Conservation (phyloP, 1,284 basidiomycete genomes). For the Trametes hirsuta region DNA sequence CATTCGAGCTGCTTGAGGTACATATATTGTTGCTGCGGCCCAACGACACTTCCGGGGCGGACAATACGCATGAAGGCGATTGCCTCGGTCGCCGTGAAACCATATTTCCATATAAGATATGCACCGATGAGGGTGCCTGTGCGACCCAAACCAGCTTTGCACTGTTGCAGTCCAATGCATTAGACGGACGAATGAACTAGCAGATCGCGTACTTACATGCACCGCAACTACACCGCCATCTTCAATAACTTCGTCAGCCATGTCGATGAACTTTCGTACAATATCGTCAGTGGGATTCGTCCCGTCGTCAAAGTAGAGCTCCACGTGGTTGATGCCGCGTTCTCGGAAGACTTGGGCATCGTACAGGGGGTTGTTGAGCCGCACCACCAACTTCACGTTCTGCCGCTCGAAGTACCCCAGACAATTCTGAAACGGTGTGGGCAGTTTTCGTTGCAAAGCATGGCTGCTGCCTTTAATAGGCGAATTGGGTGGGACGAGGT, state of each 20-base stretch:
- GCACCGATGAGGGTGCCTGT: slow-evolving; percentile 97
- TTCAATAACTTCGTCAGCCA: slow-evolving; percentile 80
- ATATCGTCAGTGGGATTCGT: slow-evolving; percentile 96
- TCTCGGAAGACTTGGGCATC: slow-evolving; percentile 85
- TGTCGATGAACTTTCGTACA: slow-evolving; percentile 86
- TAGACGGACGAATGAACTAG: slow-evolving; percentile 22
- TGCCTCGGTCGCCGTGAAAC: slow-evolving; percentile 97
- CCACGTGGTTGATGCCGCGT: slow-evolving; percentile 87
- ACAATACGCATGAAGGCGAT: slow-evolving; percentile 99
- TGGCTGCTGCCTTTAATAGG: slow-evolving; percentile 37
- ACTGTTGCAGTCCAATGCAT: slow-evolving; percentile 49
- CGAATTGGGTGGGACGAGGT: slow-evolving; percentile 37
- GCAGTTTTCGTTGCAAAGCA: slow-evolving; percentile 76
- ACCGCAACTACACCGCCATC: slow-evolving; percentile 85
- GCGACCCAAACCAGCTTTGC: slow-evolving; percentile 91
- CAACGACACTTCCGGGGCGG: slow-evolving; percentile 94
- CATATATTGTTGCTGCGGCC: slow-evolving; percentile 94
- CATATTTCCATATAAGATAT: slow-evolving; percentile 98
- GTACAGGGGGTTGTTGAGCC: slow-evolving; percentile 95
- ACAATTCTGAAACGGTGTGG: slow-evolving; percentile 84
- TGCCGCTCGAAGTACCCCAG: slow-evolving; percentile 90
- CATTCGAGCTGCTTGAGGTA: slow-evolving; percentile 95
- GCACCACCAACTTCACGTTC: slow-evolving; percentile 89
- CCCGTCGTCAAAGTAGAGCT: slow-evolving; percentile 98
- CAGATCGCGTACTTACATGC: slow-evolving; percentile 60